Evolutionary conservation across 495 filamentous ascomycete genomes (phyloP), one percentile per base, ranked within the genome.

Genomic region (Penicillium desertorum): DNA sequence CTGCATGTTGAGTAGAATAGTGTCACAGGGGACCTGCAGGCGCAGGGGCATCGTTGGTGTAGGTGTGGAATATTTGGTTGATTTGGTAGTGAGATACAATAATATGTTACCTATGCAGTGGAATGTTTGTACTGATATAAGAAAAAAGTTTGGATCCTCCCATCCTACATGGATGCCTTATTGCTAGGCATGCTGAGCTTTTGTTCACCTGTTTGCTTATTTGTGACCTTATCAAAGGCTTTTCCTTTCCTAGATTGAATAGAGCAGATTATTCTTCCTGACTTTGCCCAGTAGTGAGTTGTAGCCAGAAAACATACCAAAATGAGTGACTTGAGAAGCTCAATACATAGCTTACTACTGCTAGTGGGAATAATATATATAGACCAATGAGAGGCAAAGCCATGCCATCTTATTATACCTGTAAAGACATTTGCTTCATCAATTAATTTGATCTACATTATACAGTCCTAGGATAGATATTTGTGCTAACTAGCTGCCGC

Each of bases 1-100:
- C 20, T 57, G 48, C 63, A 68, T 59, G 52, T 56, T 63, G 66
- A 70, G 50, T 63, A 64, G 56, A 30, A 20, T 3, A 42, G 7
- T 3, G 14, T 14, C 12, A 16, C 20, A 19, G 37, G 3, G 37
- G 9, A 12, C 12, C 6, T 44, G 19, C 22, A 23, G 19, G n/a
- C n/a, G n/a, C n/a, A n/a, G n/a, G 25, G 25, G 17, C 1, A 3
- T 32, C 10, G 30, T 32, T 10, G 25, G 27, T 6, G 12, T 3
- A 29, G 30, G 34, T 37, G 34, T 39, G 36, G n/a, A 39, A 17
- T 17, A 16, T 4, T 8, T 16, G 17, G 16, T 39, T 17, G 16
- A 7, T 37, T 36, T 37, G 36, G 9, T n/a, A 39, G 9, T n/a
- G 36, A 39, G 36, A 39, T 39, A 37, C 16, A 39, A 17, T 39